Conservation (phyloP, 192 early-diverging fungal genomes). For the Chytriomyces sp. region DNA sequence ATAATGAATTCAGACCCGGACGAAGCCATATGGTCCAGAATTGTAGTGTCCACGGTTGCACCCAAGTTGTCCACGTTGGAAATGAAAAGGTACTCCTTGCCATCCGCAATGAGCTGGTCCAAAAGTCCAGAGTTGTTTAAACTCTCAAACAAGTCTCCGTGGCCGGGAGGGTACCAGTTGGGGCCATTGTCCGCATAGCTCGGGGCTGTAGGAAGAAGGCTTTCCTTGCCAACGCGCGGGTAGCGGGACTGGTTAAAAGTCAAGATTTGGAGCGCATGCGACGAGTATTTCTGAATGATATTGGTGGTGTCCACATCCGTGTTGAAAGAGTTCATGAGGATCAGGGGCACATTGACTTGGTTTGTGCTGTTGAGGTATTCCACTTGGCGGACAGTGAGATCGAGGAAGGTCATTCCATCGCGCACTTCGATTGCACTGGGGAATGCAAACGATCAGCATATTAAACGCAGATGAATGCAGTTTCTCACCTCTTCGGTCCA, state of each 20-base stretch:
- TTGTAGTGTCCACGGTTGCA: conserved; percentile 92
- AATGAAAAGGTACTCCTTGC: conserved; percentile 98
- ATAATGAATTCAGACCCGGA: conserved; percentile 93
- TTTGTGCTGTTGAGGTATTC: conserved; percentile 93
- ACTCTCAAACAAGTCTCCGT: conserved; percentile 97
- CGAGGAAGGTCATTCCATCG: conserved; percentile 97
- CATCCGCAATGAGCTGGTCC: conserved; percentile 88
- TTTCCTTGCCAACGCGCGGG: conserved; percentile 93
- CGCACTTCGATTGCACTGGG: conserved; percentile 92
- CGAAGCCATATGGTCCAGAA: conserved; percentile 88
- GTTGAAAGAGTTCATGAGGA: conserved; percentile 99
- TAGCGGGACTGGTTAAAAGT: conserved; percentile 98
- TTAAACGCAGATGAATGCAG: background rate
- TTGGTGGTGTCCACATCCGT: conserved; percentile 96
- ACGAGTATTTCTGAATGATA: conserved; percentile 97
- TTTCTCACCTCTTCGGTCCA: conserved; percentile 81
- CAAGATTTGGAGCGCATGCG: conserved; percentile 88
- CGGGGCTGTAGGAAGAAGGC: conserved; percentile 81
- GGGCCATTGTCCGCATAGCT: conserved; percentile 62
- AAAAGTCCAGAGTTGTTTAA: conserved; percentile 92
- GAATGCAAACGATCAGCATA: conserved; percentile 72
- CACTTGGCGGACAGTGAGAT: conserved; percentile 97
- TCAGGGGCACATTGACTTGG: conserved; percentile 91
- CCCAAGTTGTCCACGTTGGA: conserved; percentile 99
- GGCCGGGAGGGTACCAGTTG: conserved; percentile 90